Percentiles rank a stretch among this genome's conserved stretches.
These are phyloP conservation scores for Trametes coccinea DNA, from an alignment of 768 basidiomycete species.

Conservation along the genomic window DNA sequence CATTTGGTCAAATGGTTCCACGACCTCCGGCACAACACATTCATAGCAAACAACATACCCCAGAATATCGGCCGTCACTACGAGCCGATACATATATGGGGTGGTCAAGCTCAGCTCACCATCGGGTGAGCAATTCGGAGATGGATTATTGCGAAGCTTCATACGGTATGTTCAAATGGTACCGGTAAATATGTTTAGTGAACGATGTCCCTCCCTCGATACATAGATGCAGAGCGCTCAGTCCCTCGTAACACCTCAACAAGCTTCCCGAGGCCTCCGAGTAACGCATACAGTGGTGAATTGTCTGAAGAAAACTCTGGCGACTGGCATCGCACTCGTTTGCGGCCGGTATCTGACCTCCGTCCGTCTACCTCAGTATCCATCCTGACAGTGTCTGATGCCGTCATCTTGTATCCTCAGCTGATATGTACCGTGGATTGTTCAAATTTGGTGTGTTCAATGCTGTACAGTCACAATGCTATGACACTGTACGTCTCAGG, in stretches of 20 bases:
- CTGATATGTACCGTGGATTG: constrained; percentile 74
- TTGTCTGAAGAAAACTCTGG: constrained; percentile 24
- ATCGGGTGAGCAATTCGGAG: no score
- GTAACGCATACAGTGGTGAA: no score
- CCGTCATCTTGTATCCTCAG: constrained; percentile 41
- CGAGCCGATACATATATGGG: no score
- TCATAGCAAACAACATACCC: no score
- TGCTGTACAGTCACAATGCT: constrained; percentile 83
- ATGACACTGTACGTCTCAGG: constrained; percentile 57
- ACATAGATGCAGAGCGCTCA: no score
- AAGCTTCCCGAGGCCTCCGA: no score
- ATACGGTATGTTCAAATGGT: neutral
- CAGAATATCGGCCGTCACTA: no score
- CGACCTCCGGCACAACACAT: neutral
- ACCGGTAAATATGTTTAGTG: no score
- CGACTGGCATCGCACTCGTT: constrained; percentile 46
- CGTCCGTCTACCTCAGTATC: constrained; percentile 44
- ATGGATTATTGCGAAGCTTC: neutral
- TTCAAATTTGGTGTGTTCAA: constrained; percentile 95
- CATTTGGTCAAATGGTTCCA: constrained; percentile 8
- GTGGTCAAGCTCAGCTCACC: no score
- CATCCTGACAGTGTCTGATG: constrained; percentile 9
- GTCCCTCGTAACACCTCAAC: no score
- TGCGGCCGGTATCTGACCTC: constrained; percentile 73
- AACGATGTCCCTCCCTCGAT: no score